phyloP scores from a whole-genome alignment of 257 asterid genomes.

The Echites panduratus region DNA sequence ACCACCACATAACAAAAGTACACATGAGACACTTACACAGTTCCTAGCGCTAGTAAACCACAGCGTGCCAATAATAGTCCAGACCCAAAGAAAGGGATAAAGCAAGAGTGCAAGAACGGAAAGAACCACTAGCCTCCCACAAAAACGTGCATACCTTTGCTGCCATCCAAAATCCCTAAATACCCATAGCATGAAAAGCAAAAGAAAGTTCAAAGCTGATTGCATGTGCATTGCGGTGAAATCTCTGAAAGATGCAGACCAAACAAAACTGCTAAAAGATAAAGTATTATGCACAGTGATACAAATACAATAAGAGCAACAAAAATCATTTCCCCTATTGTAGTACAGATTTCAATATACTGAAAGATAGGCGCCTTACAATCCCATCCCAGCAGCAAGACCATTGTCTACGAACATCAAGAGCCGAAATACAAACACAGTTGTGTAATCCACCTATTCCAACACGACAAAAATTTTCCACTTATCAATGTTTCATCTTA shows the following conservation, averaged over 20 bases:
- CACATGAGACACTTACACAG: conserved; percentile 52
- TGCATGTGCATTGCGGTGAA: not conserved
- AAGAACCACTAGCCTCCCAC: conserved; percentile 80
- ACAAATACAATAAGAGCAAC: not conserved
- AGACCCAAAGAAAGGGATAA: conserved; percentile 79
- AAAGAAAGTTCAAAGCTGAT: not conserved
- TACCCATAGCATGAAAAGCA: conserved; percentile 2
- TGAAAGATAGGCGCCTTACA: conserved; percentile 48
- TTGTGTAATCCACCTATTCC: conserved; percentile 74
- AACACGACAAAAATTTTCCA: not conserved
- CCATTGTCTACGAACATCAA: conserved; percentile 96
- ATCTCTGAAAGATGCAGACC: not conserved
- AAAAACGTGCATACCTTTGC: conserved; percentile 75
- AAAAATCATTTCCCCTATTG: not conserved
- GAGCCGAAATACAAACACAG: conserved; percentile 81
- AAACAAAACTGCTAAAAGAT: not conserved
- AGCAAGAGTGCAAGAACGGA: conserved; percentile 67
- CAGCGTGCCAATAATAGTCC: conserved; percentile 82
- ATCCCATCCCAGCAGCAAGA: conserved; percentile 94
- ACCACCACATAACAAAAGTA: not conserved
- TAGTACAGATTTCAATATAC: not conserved
- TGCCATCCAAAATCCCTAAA: conserved; percentile 93
- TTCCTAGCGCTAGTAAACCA: conserved; percentile 77
- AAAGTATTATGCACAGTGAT: not conserved
- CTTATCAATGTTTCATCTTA: not conserved